Evolutionary conservation across 768 basidiomycete genomes (phyloP), one percentile per base, ranked within the genome.

Genomic region (Sporobolomyces roseus): DNA sequence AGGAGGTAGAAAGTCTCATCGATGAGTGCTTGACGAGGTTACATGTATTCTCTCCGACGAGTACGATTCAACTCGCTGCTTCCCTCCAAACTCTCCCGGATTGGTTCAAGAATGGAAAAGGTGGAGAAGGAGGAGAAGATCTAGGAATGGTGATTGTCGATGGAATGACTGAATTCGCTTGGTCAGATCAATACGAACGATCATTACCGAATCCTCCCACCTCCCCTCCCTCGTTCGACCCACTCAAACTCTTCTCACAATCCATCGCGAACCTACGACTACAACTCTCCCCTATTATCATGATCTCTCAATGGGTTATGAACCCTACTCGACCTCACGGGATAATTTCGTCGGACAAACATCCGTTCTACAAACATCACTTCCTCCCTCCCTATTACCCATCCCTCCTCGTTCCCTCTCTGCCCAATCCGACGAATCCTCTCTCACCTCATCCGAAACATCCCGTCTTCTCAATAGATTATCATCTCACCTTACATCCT

Each of bases 131-230:
- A 23, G 23, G 17, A 49, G 77, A 80, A 36, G 85, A 86, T 67
- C 81, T 91, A 16, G 86, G 85, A 9, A 73, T 90, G 61, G 78
- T 93, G 43, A 85, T 84, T 14, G 80, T 92, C 52, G 90, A 93
- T 78, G 90, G 89, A 19, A 78, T 90, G 65, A 87, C 86, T 76
- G 77, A 88, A 0, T 89, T 87, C 75, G 84, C 89, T 78, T 92
- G 91, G 90, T 69, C 82, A 4, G 90, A 92, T 76, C 84, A 87
- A 48, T 86, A 85, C 75, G 80, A 81, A 45, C 78, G 79, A 35
- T 17, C 17, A 9, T 89, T 90, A 51, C 35, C 41, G 17, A 25
- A 36, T 9, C 2, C 49, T 25, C 35, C 10, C 17, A 61, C 66
- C 56, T 58, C 75, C 19, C 51, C 72, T 7, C 79, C 74, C 56